A percentile compares a stretch with the other conserved stretches of the same genome.
Evolutionary conservation across 176 grass and related monocot genomes (phyloP).

Genomic region (bread wheat (Triticum aestivum)): IWGSC_CS_RefSeq_v2.1 NC_057796.1:405184541-405185040

Average conservation of each 20-base stretch:
- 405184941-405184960: not conserved
- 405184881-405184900: not conserved
- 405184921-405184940: not conserved
- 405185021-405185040: constrained; percentile 17
- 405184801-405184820: not conserved
- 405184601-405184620: constrained; percentile 43
- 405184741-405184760: not conserved
- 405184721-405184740: constrained; percentile 47
- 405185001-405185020: constrained; percentile 3
- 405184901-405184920: not conserved
- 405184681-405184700: constrained; percentile 76
- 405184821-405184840: not conserved
- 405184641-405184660: constrained; percentile 69
- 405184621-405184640: constrained; percentile 83
- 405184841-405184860: not conserved
- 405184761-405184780: not conserved
- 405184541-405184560: not conserved
- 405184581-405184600: not conserved
- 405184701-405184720: constrained; percentile 70
- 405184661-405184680: constrained; percentile 79
- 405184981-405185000: not conserved
- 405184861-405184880: not conserved
- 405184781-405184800: not conserved
- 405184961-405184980: too few species aligned
- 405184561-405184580: not conserved